phyloP scores from a whole-genome alignment of 257 asterid genomes.

The Solanum verrucosum region DNA sequence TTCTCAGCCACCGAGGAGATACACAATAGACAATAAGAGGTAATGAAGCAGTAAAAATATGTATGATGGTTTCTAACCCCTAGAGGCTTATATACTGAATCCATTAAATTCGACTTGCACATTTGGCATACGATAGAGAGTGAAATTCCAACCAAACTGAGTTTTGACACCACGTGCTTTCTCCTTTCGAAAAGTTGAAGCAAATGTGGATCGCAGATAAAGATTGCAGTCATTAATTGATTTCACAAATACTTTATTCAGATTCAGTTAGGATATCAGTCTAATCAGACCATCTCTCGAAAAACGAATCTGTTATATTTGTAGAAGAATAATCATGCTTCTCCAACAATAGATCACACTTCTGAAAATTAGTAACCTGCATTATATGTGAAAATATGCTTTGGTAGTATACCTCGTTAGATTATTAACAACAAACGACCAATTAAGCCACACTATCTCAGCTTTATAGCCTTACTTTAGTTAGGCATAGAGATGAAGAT shows the following conservation, averaged over 20 bases:
- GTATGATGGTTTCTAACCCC: neutral
- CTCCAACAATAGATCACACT: neutral
- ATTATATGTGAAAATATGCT: neutral
- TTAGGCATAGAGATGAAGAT: neutral
- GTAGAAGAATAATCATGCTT: neutral
- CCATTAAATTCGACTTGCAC: neutral
- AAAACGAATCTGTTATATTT: neutral
- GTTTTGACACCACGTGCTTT: neutral
- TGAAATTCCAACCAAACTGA: neutral
- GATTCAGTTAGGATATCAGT: neutral
- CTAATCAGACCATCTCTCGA: neutral
- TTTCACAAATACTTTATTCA: neutral
- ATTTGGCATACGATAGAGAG: neutral
- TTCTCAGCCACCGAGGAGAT: neutral
- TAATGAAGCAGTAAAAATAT: neutral
- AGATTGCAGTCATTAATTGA: neutral
- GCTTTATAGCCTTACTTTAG: neutral
- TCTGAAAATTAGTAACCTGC: neutral
- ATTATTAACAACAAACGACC: neutral
- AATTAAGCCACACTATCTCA: neutral
- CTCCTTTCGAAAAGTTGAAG: neutral
- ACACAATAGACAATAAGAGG: neutral
- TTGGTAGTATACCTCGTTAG: neutral
- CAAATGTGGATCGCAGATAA: neutral
- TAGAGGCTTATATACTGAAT: neutral